phyloP scores from a whole-genome alignment of 495 filamentous ascomycete species.

The Tuber microsphaerosporum region DNA sequence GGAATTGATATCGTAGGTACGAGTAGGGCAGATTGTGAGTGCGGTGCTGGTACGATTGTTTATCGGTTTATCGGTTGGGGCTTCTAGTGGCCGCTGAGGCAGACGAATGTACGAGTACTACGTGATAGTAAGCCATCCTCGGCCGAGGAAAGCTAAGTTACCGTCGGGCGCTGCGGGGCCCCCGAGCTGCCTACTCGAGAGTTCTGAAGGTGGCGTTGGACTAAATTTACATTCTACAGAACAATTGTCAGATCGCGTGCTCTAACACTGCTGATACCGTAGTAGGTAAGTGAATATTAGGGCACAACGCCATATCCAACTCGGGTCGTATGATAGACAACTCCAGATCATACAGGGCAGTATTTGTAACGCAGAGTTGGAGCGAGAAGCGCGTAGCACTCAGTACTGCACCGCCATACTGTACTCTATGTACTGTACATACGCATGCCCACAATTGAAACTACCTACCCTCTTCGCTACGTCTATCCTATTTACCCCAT shows the following conservation, averaged over 20 bases:
- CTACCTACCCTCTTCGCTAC: background rate
- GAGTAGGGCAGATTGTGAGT: background rate
- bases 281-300: background rate
- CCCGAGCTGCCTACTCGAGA: background rate
- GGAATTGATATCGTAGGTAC: background rate
- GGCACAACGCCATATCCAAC: background rate
- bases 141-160: background rate
- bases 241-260: background rate
- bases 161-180: background rate
- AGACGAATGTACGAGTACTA: no score
- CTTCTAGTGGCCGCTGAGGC: background rate
- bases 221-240: background rate
- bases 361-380: background rate
- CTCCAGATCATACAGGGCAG: background rate
- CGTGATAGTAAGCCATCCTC: background rate
- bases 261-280: background rate
- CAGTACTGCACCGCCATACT: background rate
- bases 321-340: background rate
- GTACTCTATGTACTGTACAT: background rate
- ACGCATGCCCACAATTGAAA: background rate
- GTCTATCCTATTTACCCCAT: background rate
- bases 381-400: background rate
- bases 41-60: background rate
- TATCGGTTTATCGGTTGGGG: background rate
- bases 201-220: background rate